Conservation (phyloP, 2,329 filamentous ascomycete genomes). For the Stemphylium beticola region DNA sequence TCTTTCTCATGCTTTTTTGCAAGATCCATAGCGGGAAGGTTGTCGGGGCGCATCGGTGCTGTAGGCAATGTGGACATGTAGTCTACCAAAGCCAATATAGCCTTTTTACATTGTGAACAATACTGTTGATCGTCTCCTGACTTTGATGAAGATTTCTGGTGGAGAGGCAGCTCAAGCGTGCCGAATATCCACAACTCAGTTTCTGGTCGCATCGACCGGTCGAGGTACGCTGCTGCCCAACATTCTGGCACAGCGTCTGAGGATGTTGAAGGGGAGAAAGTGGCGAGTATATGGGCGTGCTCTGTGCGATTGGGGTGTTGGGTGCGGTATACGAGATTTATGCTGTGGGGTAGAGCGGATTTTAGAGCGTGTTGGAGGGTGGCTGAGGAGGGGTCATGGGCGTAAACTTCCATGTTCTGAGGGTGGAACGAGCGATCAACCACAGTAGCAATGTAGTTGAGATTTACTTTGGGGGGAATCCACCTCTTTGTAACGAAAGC, state of each 20-base stretch:
- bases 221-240: slow-evolving; percentile 67
- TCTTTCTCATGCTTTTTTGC: slow-evolving; percentile 39
- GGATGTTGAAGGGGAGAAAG: slow-evolving; percentile 42
- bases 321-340: slow-evolving; percentile 68
- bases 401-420: slow-evolving; percentile 16
- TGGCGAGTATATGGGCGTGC: slow-evolving; percentile 44
- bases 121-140: slow-evolving; percentile 13
- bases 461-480: background rate
- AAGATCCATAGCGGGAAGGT: slow-evolving; percentile 29
- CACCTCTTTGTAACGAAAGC: background rate
- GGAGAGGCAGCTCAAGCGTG: slow-evolving; percentile 31
- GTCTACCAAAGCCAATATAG: slow-evolving; percentile 37
- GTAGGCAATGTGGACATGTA: slow-evolving; percentile 36
- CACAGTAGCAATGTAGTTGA: background rate
- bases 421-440: background rate
- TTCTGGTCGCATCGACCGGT: slow-evolving; percentile 65
- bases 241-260: slow-evolving; percentile 29
- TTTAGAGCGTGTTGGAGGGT: slow-evolving; percentile 57
- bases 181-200: slow-evolving; percentile 70
- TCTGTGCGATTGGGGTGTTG: slow-evolving; percentile 60
- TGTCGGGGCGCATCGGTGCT: slow-evolving; percentile 37
- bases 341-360: slow-evolving; percentile 62
- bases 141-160: slow-evolving; percentile 11
- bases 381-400: slow-evolving; percentile 54
- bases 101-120: slow-evolving; percentile 37